phyloP scores from a whole-genome alignment of 176 grass and related monocot genomes.

The maize (Zea mays) region DNA sequence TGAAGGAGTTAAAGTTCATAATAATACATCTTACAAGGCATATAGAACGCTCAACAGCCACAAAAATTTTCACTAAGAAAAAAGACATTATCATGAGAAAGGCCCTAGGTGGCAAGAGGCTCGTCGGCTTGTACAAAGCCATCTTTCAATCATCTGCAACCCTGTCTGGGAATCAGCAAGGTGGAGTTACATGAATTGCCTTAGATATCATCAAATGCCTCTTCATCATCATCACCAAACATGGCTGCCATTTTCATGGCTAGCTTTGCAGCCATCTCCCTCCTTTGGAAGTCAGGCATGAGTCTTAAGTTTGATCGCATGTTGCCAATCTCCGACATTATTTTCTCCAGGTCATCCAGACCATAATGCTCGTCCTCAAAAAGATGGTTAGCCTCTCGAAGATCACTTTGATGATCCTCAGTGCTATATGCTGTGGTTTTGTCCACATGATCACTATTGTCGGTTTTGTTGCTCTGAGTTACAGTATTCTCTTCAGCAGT shows the following conservation, averaged over 20 bases:
- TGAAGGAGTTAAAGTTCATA: constrained; percentile 20
- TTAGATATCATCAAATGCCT: constrained; percentile 45
- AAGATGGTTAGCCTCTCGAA: constrained; percentile 3
- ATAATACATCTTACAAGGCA: constrained; percentile 25
- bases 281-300: constrained; percentile 89
- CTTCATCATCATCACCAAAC: constrained; percentile 78
- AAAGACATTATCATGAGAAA: constrained; percentile 5
- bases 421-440: constrained; percentile 12
- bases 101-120: not conserved
- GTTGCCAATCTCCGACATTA: constrained; percentile 91
- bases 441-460: constrained; percentile 20
- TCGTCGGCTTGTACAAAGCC: constrained; percentile 9
- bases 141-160: constrained; percentile 1
- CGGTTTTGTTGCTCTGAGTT: constrained; percentile 21
- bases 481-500: constrained; percentile 20
- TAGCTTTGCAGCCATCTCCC: constrained; percentile 80
- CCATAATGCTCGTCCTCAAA: constrained; percentile 72
- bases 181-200: not conserved
- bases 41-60: not conserved
- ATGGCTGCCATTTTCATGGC: constrained; percentile 90
- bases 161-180: not conserved
- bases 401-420: constrained; percentile 33
- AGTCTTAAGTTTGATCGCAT: constrained; percentile 80
- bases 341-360: constrained; percentile 70
- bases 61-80: constrained; percentile 19